Percentiles rank a stretch among this genome's conserved stretches.
phyloP scores from a whole-genome alignment of 345 rosid species.

The Gossypium anomalum region DNA sequence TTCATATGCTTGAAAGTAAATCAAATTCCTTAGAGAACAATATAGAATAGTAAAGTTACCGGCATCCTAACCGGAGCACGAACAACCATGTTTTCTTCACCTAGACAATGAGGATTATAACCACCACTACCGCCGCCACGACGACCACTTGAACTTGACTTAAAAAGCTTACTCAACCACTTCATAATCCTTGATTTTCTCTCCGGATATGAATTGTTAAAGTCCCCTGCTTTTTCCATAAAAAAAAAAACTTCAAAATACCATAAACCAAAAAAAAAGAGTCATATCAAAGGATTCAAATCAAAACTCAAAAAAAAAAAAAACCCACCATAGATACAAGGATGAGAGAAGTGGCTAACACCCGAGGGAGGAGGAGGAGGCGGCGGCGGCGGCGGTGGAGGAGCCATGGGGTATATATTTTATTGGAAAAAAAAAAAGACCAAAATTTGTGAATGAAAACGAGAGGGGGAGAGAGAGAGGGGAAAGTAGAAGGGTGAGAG shows the following conservation, averaged over 20 bases:
- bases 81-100: constrained; percentile 78
- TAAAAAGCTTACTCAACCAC: constrained; percentile 90
- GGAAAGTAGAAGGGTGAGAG: constrained; percentile 1
- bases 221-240: constrained; percentile 59
- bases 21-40: background rate
- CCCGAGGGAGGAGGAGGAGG: constrained; percentile 42
- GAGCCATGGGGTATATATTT: constrained; percentile 41
- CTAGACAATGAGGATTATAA: constrained; percentile 58
- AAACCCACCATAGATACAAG: constrained; percentile 64
- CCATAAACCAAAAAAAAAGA: background rate
- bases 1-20: no score
- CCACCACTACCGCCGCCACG: constrained; percentile 30
- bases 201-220: constrained; percentile 64
- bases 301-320: background rate
- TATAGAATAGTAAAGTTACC: constrained; percentile 35
- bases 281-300: background rate
- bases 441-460: constrained; percentile 19
- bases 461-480: constrained; percentile 29
- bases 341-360: constrained; percentile 64
- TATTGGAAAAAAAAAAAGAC: background rate
- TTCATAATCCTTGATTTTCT: constrained; percentile 79
- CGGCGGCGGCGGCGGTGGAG: constrained; percentile 23
- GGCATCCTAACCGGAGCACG: constrained; percentile 53
- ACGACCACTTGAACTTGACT: constrained; percentile 46
- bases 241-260: constrained; percentile 17